Conservation (phyloP, 495 filamentous ascomycete genomes). For the Penicillium alfredii region DNA sequence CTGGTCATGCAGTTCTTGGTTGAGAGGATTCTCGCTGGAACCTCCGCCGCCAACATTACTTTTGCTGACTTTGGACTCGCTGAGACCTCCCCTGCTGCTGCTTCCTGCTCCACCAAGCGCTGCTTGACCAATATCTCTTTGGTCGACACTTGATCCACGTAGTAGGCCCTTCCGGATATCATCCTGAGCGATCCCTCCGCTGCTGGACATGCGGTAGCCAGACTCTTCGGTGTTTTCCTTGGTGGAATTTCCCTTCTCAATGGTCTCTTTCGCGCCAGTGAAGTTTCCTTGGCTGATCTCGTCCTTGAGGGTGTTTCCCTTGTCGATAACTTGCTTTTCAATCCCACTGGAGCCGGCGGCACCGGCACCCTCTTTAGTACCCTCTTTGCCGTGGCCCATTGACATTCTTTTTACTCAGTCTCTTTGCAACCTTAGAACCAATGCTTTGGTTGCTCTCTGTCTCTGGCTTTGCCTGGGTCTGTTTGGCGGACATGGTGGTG, state of each 20-base stretch:
- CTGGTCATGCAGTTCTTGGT: constrained; percentile 7
- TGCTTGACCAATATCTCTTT: constrained; percentile 3
- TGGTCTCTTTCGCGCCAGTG: constrained; percentile 5
- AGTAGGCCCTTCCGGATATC: no score
- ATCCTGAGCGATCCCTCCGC: no score
- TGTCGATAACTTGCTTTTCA: constrained; percentile 8
- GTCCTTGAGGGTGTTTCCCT: constrained; percentile 7
- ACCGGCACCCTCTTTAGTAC: constrained; percentile 3
- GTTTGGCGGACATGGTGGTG: constrained; percentile 18
- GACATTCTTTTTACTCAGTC: constrained; percentile 18
- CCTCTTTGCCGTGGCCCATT: constrained; percentile 2
- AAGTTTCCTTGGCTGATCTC: constrained; percentile 12
- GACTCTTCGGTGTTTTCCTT: no score
- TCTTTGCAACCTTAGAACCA: constrained; percentile 14
- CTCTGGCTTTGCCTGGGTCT: constrained; percentile 11
- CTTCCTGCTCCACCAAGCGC: no score
- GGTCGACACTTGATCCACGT: no score
- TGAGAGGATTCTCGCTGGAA: not conserved
- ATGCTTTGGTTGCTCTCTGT: constrained; percentile 11
- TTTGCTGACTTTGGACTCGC: constrained; percentile 3
- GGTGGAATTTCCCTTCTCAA: constrained; percentile 10
- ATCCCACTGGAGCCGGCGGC: no score
- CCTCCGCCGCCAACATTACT: constrained; percentile 3
- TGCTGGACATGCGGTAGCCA: no score
- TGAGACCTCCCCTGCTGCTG: constrained; percentile 4